Evolutionary conservation across 768 basidiomycete species (phyloP).

Genomic region (Lentinula guzmanii): DNA sequence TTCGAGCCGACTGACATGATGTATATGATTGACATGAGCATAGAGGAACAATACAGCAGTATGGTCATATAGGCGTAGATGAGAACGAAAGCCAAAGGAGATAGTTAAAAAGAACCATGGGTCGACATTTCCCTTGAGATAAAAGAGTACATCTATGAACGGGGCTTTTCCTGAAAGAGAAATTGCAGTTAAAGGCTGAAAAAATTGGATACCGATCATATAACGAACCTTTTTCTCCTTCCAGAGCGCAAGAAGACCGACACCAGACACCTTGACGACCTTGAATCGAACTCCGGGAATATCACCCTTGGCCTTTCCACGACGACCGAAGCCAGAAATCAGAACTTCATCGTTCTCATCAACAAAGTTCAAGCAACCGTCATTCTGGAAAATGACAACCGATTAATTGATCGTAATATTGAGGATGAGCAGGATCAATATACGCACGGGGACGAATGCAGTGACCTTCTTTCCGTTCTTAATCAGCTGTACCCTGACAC

Average conservation of each 20-base stretch:
- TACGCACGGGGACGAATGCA: conserved; percentile 93
- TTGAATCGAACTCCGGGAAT: conserved; percentile 99
- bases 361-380: conserved; percentile 97
- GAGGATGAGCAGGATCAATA: background rate
- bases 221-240: conserved; percentile 93
- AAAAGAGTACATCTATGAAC: conserved; percentile 35
- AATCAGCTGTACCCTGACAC: conserved; percentile 99
- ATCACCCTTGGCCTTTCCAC: conserved; percentile 99
- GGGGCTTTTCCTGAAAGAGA: conserved; percentile 61
- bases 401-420: background rate
- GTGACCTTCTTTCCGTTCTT: conserved; percentile 99
- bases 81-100: background rate
- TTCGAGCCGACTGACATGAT: background rate
- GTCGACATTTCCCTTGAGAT: background rate
- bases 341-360: conserved; percentile 99
- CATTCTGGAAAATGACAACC: conserved; percentile 50
- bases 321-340: conserved; percentile 99
- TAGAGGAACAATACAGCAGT: conserved; percentile 17
- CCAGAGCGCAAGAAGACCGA: conserved; percentile 96
- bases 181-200: background rate
- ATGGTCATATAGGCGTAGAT: conserved; percentile 16
- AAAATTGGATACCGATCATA: conserved; percentile 6
- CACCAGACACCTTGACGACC: conserved; percentile 99
- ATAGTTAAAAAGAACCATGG: background rate
- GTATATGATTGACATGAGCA: background rate